Evolutionary conservation across 306 rosid species (phyloP).

Genomic region (Canavalia gladiata): DNA sequence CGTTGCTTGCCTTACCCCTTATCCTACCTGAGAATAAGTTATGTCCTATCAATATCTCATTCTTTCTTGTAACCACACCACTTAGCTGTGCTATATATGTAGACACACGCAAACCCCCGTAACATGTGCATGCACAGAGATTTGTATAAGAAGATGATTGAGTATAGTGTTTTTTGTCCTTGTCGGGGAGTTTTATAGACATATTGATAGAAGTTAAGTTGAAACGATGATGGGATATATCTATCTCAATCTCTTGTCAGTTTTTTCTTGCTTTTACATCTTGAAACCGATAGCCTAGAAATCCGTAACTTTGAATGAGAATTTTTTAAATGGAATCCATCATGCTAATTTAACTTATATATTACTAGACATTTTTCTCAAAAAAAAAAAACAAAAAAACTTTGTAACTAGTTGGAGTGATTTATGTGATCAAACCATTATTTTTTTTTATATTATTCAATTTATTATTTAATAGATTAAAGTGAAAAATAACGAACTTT

Average conservation of each 20-base stretch:
- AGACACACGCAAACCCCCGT: neutral
- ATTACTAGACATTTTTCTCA: too few relatives aligned
- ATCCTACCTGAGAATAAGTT: neutral
- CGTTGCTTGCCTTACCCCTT: neutral
- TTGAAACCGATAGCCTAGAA: neutral
- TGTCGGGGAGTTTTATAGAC: neutral
- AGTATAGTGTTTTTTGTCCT: neutral
- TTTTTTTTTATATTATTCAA: too few relatives aligned
- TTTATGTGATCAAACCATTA: too few relatives aligned
- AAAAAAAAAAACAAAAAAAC: too few relatives aligned
- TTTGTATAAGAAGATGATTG: neutral
- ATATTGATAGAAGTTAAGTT: neutral
- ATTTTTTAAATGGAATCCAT: neutral
- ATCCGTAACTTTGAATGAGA: neutral
- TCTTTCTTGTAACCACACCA: neutral
- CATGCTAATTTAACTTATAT: neutral
- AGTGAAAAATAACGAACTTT: too few relatives aligned
- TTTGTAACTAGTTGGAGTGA: too few relatives aligned
- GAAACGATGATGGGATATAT: neutral
- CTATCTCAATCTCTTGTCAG: neutral
- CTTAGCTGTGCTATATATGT: neutral
- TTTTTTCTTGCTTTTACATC: neutral
- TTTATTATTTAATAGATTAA: too few relatives aligned
- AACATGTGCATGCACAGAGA: neutral
- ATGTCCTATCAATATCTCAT: neutral